These are phyloP conservation scores for Schwanniomyces sp. DNA, from an alignment of 805 yeast species.

Conservation along the genomic window DNA sequence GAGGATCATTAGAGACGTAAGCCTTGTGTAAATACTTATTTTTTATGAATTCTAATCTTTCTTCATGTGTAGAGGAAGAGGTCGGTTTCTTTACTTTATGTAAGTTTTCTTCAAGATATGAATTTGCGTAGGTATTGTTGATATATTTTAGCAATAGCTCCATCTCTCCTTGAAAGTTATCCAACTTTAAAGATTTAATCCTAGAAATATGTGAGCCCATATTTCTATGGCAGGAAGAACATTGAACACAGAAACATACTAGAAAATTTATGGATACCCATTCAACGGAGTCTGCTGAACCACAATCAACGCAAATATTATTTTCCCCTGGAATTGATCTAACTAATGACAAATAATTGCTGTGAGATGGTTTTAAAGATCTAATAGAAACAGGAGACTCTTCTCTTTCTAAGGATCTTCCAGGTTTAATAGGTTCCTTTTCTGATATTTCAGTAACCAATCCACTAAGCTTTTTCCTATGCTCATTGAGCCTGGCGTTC, in stretches of 20 bases:
- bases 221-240: constrained; percentile 87
- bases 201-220: constrained; percentile 82
- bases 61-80: constrained; percentile 38
- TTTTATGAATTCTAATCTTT: constrained; percentile 58
- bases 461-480: constrained; percentile 7
- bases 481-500: not conserved
- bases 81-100: constrained; percentile 21
- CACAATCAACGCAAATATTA: constrained; percentile 84
- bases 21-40: constrained; percentile 61
- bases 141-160: constrained; percentile 51
- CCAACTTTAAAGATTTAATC: constrained; percentile 75
- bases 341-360: constrained; percentile 37
- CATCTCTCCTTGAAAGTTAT: constrained; percentile 62
- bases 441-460: constrained; percentile 10
- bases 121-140: constrained; percentile 57
- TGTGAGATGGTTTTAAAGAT: constrained; percentile 20
- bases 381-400: constrained; percentile 34
- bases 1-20: constrained; percentile 32
- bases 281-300: constrained; percentile 61
- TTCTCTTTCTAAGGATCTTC: constrained; percentile 9
- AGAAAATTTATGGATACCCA: constrained; percentile 83
- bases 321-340: constrained; percentile 44
- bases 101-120: constrained; percentile 53
- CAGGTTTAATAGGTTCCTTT: constrained; percentile 14
- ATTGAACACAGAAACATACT: constrained; percentile 74